These are phyloP conservation scores for barrel medic (Medicago truncatula) DNA, from an alignment of 306 rosid genomes.

Conservation along the genomic window DNA sequence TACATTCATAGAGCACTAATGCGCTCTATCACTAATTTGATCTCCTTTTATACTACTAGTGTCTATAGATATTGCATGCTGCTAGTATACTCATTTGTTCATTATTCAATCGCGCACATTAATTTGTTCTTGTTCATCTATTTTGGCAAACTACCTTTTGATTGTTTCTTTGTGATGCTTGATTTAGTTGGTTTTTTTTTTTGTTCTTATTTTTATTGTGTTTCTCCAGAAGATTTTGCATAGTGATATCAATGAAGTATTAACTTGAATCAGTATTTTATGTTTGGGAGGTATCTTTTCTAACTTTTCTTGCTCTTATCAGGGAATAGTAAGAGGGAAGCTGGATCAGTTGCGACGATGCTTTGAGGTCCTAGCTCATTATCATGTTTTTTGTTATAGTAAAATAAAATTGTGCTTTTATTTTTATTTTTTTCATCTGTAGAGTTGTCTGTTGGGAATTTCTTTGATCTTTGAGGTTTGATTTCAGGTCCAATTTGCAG, in stretches of 20 bases:
- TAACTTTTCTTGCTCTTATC: conserved; percentile 30
- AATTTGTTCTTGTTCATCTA: not conserved
- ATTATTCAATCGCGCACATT: not conserved
- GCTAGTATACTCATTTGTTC: conserved; percentile 1
- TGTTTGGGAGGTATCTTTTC: conserved; percentile 32
- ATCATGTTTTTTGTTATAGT: not conserved
- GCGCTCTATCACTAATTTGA: not conserved
- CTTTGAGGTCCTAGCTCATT: conserved; percentile 73
- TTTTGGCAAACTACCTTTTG: not conserved
- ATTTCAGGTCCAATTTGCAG: conserved; percentile 95
- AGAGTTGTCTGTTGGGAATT: conserved; percentile 3
- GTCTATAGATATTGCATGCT: not conserved
- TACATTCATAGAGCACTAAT: not conserved
- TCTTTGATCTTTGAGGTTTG: conserved; percentile 40
- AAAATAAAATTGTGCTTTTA: not conserved
- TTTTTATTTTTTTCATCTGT: conserved; percentile 1
- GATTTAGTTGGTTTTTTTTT: not conserved
- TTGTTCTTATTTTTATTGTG: not conserved
- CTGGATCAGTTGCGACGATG: conserved; percentile 91
- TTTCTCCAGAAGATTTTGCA: not conserved
- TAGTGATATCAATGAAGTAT: conserved; percentile 14
- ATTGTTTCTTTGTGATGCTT: not conserved
- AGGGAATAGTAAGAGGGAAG: conserved; percentile 97
- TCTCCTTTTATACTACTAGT: conserved; percentile 3
- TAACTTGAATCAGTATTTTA: conserved; percentile 34